Evolutionary conservation across 805 yeast species (phyloP).

Genomic region (Wickerhamomyces mucosus): DNA sequence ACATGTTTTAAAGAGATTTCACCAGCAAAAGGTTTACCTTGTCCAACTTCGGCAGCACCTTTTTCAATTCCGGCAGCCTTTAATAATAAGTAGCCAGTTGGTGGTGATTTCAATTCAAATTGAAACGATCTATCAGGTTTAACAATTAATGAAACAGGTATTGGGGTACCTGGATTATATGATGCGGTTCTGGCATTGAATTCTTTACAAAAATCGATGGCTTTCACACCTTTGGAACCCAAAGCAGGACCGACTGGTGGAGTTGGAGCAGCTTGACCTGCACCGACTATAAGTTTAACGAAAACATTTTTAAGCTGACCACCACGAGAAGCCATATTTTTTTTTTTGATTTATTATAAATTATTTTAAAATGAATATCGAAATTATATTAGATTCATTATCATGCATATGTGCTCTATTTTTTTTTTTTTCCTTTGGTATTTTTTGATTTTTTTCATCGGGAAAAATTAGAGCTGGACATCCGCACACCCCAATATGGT

Average conservation of each 20-base stretch:
- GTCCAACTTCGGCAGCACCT: slow-evolving; percentile 55
- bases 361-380: too few relatives aligned
- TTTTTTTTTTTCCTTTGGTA: too few relatives aligned
- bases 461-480: too few relatives aligned
- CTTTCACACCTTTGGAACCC: slow-evolving; percentile 97
- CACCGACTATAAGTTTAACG: slow-evolving; percentile 87
- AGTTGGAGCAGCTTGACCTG: slow-evolving; percentile 96
- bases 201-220: slow-evolving; percentile 96
- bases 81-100: slow-evolving; percentile 77
- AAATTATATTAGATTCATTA: too few relatives aligned
- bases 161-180: slow-evolving; percentile 77
- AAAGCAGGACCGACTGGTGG: slow-evolving; percentile 99
- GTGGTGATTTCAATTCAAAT: slow-evolving; percentile 84
- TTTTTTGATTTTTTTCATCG: too few relatives aligned
- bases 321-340: slow-evolving; percentile 21
- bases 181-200: slow-evolving; percentile 95
- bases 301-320: slow-evolving; percentile 33
- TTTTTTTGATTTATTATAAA: too few relatives aligned
- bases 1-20: slow-evolving; percentile 73
- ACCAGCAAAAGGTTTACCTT: slow-evolving; percentile 57
- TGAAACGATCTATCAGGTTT: slow-evolving; percentile 88
- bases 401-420: too few relatives aligned
- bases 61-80: slow-evolving; percentile 74
- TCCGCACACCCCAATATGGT: too few relatives aligned
- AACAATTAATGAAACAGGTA: slow-evolving; percentile 77